These are phyloP conservation scores for Diaporthe aspalathi DNA, from an alignment of 2,329 filamentous ascomycete species.

Conservation along the genomic window DNA sequence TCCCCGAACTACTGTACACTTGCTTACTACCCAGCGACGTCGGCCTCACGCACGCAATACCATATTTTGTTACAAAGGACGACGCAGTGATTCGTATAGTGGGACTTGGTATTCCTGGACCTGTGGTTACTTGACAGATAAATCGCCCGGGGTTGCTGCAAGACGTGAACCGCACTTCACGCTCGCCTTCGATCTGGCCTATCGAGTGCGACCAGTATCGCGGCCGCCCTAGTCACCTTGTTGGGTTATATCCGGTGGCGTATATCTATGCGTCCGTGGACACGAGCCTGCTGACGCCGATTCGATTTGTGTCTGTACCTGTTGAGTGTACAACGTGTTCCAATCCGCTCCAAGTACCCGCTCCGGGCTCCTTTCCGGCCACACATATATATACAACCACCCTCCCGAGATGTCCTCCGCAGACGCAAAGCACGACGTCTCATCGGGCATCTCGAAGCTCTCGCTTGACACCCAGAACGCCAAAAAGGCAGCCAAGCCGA, in stretches of 20 bases:
- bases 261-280: not conserved
- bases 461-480: constrained; percentile 43
- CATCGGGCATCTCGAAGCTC: constrained; percentile 45
- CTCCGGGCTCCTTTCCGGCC: not conserved
- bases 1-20: not conserved
- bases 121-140: not conserved
- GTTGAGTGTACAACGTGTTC: constrained; percentile 1
- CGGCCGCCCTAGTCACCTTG: not conserved
- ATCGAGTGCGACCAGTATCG: not conserved
- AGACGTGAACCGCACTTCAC: not conserved
- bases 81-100: not conserved
- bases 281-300: not conserved
- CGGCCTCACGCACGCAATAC: not conserved
- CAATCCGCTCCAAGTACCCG: not conserved
- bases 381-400: not conserved
- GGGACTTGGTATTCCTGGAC: not conserved
- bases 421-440: constrained; percentile 38
- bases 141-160: not conserved
- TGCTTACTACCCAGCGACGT: constrained; percentile 11
- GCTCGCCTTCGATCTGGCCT: not conserved
- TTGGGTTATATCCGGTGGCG: not conserved
- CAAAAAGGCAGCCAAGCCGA: constrained; percentile 44
- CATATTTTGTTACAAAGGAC: constrained; percentile 4
- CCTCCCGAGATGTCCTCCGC: constrained; percentile 36
- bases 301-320: not conserved